A percentile compares a stretch with the other conserved stretches of the same genome.
Evolutionary conservation across 371 early-diverging fungal species (phyloP).

Genomic region (Mucor irregularis): DNA sequence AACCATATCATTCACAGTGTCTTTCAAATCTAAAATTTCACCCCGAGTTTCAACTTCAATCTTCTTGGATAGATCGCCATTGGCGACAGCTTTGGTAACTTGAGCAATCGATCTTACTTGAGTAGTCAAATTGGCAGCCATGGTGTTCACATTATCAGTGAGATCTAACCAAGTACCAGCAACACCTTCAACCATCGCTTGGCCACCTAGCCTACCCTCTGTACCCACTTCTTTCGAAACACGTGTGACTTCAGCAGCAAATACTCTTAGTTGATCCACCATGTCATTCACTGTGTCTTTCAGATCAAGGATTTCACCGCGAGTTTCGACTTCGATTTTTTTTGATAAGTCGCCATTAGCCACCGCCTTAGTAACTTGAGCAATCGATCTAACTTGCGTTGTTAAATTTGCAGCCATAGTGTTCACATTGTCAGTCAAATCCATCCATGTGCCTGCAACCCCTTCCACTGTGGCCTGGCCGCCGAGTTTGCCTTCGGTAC

Average conservation of each 20-base stretch:
- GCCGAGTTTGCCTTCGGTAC: constrained; percentile 49
- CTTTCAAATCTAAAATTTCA: constrained; percentile 46
- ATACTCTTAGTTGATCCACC: constrained; percentile 59
- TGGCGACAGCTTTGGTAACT: constrained; percentile 63
- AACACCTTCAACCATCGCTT: constrained; percentile 51
- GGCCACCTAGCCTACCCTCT: constrained; percentile 63
- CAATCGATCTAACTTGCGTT: constrained; percentile 56
- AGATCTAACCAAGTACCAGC: constrained; percentile 68
- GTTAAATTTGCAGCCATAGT: constrained; percentile 50
- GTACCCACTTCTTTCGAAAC: constrained; percentile 63
- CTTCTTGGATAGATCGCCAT: constrained; percentile 42
- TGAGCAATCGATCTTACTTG: constrained; percentile 64
- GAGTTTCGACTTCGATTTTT: constrained; percentile 66
- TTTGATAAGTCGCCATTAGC: constrained; percentile 64
- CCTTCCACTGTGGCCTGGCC: constrained; percentile 37
- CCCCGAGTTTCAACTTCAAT: constrained; percentile 49
- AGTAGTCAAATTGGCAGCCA: constrained; percentile 65
- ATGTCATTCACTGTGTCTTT: constrained; percentile 76
- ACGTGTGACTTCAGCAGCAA: constrained; percentile 60
- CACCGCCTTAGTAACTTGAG: constrained; percentile 61
- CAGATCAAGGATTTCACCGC: constrained; percentile 68
- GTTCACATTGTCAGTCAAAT: constrained; percentile 55
- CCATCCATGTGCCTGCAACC: constrained; percentile 54
- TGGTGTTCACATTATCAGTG: constrained; percentile 64
- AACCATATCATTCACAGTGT: constrained; percentile 56